These are phyloP conservation scores for Extremus antarcticus DNA, from an alignment of 495 filamentous ascomycete genomes.

Conservation along the genomic window DNA sequence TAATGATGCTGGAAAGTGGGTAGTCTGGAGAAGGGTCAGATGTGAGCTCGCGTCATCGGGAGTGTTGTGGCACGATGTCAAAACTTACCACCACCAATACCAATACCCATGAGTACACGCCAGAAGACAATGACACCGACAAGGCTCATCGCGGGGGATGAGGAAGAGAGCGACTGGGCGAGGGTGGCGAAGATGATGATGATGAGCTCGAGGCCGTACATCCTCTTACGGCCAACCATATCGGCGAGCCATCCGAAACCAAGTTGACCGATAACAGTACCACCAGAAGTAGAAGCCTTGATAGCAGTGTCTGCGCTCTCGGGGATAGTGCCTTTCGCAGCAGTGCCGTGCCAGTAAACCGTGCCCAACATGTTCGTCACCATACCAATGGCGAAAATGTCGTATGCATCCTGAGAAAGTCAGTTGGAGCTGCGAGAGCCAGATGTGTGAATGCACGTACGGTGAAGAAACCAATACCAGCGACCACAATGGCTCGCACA, in stretches of 20 bases:
- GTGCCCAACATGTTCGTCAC: conserved; percentile 53
- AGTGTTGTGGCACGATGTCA: no score
- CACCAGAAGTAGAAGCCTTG: conserved; percentile 78
- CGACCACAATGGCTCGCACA: conserved; percentile 61
- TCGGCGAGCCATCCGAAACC: conserved; percentile 75
- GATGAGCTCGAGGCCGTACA: conserved; percentile 84
- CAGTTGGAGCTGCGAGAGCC: background rate
- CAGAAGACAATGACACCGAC: conserved; percentile 77
- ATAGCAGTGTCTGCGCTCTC: conserved; percentile 61
- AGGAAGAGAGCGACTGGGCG: conserved; percentile 60
- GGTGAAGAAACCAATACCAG: conserved; percentile 80
- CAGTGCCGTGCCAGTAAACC: conserved; percentile 50
- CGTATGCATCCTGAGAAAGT: conserved; percentile 47
- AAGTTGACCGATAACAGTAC: conserved; percentile 77
- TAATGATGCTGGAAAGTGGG: conserved; percentile 75
- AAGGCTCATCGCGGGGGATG: conserved; percentile 57
- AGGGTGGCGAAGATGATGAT: conserved; percentile 79
- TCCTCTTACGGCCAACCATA: conserved; percentile 64
- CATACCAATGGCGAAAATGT: conserved; percentile 71
- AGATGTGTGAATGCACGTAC: background rate
- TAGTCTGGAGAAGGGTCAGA: no score
- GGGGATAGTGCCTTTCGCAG: conserved; percentile 38
- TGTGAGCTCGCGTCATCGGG: no score
- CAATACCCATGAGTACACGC: conserved; percentile 61
- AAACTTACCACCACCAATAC: conserved; percentile 20